Evolutionary conservation across 2,329 filamentous ascomycete species (phyloP).

Genomic region (Pseudocercospora ulei): DNA sequence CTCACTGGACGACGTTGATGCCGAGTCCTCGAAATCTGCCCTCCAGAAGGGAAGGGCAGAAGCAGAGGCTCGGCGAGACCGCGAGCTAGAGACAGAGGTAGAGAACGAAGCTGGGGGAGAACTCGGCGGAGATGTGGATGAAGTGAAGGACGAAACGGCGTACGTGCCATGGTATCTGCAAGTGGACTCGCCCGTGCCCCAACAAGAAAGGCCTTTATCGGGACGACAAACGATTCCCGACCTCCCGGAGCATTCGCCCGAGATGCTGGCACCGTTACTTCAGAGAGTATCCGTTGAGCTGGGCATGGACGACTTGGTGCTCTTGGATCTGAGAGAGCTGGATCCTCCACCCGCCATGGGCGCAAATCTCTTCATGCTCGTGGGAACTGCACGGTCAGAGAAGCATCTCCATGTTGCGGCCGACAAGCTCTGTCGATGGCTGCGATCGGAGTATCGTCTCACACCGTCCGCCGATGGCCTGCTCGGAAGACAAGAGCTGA

Average conservation of each 20-base stretch:
- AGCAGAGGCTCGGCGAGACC: constrained; percentile 2
- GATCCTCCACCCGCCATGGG: constrained; percentile 83
- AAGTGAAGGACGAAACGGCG: neutral
- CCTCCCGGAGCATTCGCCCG: constrained; percentile 59
- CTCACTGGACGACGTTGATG: constrained; percentile 24
- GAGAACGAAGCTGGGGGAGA: constrained; percentile 2
- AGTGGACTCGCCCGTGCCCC: constrained; percentile 39
- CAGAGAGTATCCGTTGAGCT: constrained; percentile 73
- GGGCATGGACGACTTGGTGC: constrained; percentile 68
- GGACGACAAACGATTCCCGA: constrained; percentile 51
- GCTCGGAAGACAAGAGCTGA: constrained; percentile 81
- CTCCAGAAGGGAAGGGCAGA: neutral
- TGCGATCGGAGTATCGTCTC: constrained; percentile 62
- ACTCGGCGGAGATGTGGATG: neutral
- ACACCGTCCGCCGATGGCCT: constrained; percentile 74
- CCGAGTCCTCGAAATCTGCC: neutral
- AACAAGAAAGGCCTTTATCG: constrained; percentile 38
- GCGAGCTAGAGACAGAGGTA: neutral
- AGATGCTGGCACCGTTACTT: constrained; percentile 61
- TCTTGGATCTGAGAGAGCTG: constrained; percentile 74
- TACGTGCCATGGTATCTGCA: constrained; percentile 75
- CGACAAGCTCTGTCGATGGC: constrained; percentile 78
- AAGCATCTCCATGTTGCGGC: constrained; percentile 87
- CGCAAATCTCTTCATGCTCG: constrained; percentile 80
- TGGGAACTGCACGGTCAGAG: constrained; percentile 83